A percentile compares a stretch with the other conserved stretches of the same genome.
Evolutionary conservation across 441 rosid species (phyloP).

Genomic region (Gossypium davidsonii): DNA sequence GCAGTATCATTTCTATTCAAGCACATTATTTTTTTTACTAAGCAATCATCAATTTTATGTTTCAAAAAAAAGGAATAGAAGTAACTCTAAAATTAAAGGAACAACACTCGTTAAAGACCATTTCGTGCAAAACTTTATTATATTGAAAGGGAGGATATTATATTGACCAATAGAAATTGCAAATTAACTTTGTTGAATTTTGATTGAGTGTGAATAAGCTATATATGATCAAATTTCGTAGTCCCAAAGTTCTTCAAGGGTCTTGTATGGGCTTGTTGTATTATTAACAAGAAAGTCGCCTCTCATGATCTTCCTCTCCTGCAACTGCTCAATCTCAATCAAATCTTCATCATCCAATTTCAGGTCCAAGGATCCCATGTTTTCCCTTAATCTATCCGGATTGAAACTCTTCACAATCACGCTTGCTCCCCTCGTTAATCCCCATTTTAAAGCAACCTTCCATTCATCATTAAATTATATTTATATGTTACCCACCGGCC

Average conservation of each 20-base stretch:
- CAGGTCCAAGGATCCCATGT: constrained; percentile 45
- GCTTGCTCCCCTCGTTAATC: constrained; percentile 68
- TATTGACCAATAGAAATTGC: neutral
- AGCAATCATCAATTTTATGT: no score
- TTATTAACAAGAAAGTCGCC: constrained; percentile 61
- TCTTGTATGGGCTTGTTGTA: constrained; percentile 70
- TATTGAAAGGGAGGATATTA: neutral
- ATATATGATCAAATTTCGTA: constrained; percentile 42
- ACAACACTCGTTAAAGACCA: no score
- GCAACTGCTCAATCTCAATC: constrained; percentile 42
- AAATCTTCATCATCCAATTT: constrained; percentile 52
- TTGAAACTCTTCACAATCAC: constrained; percentile 75
- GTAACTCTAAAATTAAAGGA: no score
- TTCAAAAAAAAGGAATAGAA: no score
- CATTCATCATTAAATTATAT: neutral
- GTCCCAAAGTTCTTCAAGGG: constrained; percentile 70
- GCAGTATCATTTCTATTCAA: no score
- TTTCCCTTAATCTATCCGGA: constrained; percentile 51
- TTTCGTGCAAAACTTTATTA: no score
- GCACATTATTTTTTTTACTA: no score
- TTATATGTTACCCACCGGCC: neutral
- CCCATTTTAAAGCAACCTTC: constrained; percentile 80
- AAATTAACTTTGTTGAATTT: neutral
- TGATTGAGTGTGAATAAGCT: no score
- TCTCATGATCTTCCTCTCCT: constrained; percentile 73